A percentile compares a stretch with the other conserved stretches of the same genome.
Conservation (phyloP, 805 yeast species). For the Candida boidinii region DNA sequence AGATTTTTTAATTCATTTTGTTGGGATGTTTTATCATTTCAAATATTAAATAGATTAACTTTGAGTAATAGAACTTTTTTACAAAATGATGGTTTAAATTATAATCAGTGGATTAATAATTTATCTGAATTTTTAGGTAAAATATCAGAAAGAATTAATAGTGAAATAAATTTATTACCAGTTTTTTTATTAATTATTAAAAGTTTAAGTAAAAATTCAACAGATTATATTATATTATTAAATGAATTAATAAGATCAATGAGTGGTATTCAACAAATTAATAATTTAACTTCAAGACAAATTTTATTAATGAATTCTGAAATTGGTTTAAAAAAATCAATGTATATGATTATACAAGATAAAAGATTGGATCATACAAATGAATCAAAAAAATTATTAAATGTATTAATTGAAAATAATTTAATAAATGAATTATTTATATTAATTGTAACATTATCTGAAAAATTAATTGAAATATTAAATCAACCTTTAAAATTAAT, state of each 20-base stretch:
- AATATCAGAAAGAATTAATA: constrained; percentile 45
- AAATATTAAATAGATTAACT: constrained; percentile 61
- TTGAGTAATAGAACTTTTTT: constrained; percentile 56
- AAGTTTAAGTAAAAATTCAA: constrained; percentile 51
- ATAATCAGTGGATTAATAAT: constrained; percentile 80
- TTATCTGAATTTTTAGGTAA: constrained; percentile 73
- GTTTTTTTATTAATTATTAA: constrained; percentile 52
- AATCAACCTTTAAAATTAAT: constrained; percentile 57
- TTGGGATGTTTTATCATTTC: constrained; percentile 79
- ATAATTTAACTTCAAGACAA: constrained; percentile 60
- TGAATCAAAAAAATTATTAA: constrained; percentile 44
- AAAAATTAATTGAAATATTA: constrained; percentile 23
- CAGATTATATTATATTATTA: constrained; percentile 53
- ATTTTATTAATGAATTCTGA: constrained; percentile 61
- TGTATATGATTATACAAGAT: constrained; percentile 53
- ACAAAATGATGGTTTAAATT: constrained; percentile 74
- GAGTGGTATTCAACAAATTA: constrained; percentile 70
- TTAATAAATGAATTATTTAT: constrained; percentile 58
- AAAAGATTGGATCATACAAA: constrained; percentile 36
- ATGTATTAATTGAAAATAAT: constrained; percentile 32
- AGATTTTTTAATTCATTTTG: constrained; percentile 65
- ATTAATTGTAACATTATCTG: constrained; percentile 43
- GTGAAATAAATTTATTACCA: constrained; percentile 51
- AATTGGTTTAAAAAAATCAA: constrained; percentile 42
- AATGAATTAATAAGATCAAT: constrained; percentile 59